A percentile compares a stretch with the other conserved stretches of the same genome.
Conservation (phyloP, 129 eudicot species). For the Pseudognaphalium luteoalbum region DNA sequence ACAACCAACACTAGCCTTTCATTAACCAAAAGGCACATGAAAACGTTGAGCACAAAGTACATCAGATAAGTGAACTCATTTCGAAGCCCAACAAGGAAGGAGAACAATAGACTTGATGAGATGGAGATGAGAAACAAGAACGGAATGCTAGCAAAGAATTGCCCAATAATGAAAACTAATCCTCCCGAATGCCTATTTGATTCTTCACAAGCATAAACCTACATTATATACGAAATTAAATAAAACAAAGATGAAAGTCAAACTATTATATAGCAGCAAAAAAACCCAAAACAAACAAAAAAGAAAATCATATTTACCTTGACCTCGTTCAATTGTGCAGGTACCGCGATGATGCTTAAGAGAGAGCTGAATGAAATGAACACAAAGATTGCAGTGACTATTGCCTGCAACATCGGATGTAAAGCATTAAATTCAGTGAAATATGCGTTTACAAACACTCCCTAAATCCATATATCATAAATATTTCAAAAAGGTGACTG, state of each 20-base stretch:
- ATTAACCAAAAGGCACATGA: conserved; percentile 72
- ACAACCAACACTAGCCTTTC: conserved; percentile 70
- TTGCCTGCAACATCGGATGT: conserved; percentile 50
- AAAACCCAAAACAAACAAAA: too few relatives aligned
- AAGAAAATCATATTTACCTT: conserved; percentile 49
- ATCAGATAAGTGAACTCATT: conserved; percentile 76
- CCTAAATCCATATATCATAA: background rate
- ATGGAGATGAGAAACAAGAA: conserved; percentile 79
- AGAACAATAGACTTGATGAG: conserved; percentile 81
- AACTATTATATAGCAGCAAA: background rate
- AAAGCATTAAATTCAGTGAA: background rate
- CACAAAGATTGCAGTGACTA: conserved; percentile 88
- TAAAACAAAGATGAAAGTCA: background rate
- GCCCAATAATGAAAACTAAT: conserved; percentile 68
- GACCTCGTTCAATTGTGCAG: conserved; percentile 79
- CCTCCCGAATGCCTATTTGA: conserved; percentile 75
- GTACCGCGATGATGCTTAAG: conserved; percentile 78
- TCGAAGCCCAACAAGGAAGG: conserved; percentile 71
- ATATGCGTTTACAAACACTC: background rate
- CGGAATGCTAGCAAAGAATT: conserved; percentile 81
- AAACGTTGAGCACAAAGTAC: conserved; percentile 80
- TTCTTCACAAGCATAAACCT: conserved; percentile 73
- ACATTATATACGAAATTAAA: conserved; percentile 6
- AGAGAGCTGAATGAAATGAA: conserved; percentile 82
- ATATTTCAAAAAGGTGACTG: background rate